A percentile compares a stretch with the other conserved stretches of the same genome.
Conservation (phyloP, 1,284 basidiomycete genomes). For the Ganoderma lingzhi region DNA sequence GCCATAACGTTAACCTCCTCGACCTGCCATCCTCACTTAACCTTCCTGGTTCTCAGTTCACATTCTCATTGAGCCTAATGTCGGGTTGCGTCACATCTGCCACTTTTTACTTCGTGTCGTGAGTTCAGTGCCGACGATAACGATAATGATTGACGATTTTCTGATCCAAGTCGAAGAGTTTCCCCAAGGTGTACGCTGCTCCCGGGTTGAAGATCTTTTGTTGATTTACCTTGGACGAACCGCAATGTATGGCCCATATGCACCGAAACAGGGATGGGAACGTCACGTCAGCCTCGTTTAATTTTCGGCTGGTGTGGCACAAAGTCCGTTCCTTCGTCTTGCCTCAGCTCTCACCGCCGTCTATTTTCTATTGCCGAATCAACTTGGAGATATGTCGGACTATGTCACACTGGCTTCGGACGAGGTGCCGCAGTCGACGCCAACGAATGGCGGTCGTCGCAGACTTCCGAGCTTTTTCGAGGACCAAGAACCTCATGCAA, state of each 20-base stretch:
- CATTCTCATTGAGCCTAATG: no score
- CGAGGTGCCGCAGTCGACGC: not conserved
- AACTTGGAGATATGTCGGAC: not conserved
- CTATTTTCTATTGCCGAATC: not conserved
- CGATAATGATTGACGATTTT: no score
- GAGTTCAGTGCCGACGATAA: not conserved
- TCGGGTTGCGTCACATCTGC: no score
- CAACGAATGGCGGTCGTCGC: not conserved
- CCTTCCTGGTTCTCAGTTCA: not conserved
- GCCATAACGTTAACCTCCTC: not conserved
- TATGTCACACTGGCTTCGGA: not conserved
- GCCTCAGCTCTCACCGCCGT: not conserved
- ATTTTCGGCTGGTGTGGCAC: not conserved
- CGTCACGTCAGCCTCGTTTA: slow-evolving; percentile 6
- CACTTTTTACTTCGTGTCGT: not conserved
- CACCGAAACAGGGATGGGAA: not conserved
- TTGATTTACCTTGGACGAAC: not conserved
- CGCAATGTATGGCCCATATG: not conserved
- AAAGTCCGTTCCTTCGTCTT: not conserved
- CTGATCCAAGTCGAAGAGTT: no score
- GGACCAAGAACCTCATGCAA: not conserved
- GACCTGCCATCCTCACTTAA: not conserved
- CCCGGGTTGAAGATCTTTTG: not conserved
- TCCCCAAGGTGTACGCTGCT: not conserved
- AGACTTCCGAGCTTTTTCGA: slow-evolving; percentile 8